Evolutionary conservation across 2,329 filamentous ascomycete species (phyloP), one percentile per base, ranked within the genome.

Genomic region (Fusarium sacchari): DNA sequence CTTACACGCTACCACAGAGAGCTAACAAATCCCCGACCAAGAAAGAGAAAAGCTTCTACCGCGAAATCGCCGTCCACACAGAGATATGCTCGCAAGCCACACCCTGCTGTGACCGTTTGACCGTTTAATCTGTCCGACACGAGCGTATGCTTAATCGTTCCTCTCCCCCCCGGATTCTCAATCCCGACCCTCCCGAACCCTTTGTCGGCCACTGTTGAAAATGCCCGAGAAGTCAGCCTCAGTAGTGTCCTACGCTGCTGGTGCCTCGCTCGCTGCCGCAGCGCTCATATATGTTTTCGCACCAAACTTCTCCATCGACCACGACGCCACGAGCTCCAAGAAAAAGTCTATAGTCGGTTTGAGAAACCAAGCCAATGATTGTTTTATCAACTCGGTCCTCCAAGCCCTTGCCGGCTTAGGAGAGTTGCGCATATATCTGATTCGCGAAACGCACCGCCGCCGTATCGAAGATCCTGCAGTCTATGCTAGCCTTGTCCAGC

Each of bases 231-330:
- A 81, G 71, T 77, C 82, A 66, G 73, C 76, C 60, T 81, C 81
- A 32, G 82, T 84, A 78, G 94, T 94, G 77, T 94, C 94, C 49
- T 99, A 99, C 84, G 96, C 96, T 79, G 96, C 96, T 67, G 96
- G 96, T 77, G 96, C 96, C 69, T 97, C 95, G 61, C 92, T 99
- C 72, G 96, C 96, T 63, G 96, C 96, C 71, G 94, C 97, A 72
- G 96, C 96, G 37, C 90, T 98, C 65, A 94, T 98, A 81, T 99
- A 98, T 83, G 96, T 98, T 77, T 98, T 99, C 83, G 95, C 93
- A 14, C 96, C 96, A n/a, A 98, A 95, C 59, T 98, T 96, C 83
- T 94, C 97, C 78, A 92, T 98, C 81, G 96, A 99, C 83, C 91
- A 92, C 80, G 93, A 96, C 64, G 88, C 91, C 69, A 89, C 88